Evolutionary conservation across 164 flowering plant species (phyloP).

Genomic region (Magnolia kwangsiensis): DNA sequence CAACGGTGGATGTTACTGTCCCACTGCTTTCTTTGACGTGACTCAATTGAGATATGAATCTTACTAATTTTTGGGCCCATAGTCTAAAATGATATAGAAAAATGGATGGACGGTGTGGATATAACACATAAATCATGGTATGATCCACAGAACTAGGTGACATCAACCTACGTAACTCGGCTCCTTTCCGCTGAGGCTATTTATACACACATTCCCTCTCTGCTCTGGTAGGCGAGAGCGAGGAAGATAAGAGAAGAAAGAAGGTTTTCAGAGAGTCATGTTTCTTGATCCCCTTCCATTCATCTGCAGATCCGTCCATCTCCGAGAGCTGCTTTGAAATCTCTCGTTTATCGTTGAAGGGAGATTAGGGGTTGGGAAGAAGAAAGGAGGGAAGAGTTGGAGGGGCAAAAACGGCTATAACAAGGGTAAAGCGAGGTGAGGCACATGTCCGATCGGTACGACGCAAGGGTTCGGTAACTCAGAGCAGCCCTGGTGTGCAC

Average conservation of each 20-base stretch:
- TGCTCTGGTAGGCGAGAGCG: background rate
- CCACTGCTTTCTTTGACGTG: too few species aligned
- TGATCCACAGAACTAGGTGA: too few species aligned
- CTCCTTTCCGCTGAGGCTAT: too few species aligned
- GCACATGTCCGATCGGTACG: conserved; percentile 23
- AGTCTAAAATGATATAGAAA: too few species aligned
- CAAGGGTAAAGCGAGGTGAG: conserved; percentile 16
- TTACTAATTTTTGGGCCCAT: too few species aligned
- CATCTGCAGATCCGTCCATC: background rate
- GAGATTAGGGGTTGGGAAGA: background rate
- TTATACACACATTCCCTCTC: too few species aligned
- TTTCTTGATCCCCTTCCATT: background rate
- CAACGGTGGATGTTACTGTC: too few species aligned
- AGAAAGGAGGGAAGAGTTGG: background rate
- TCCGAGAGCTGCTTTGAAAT: background rate
- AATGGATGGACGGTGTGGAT: too few species aligned
- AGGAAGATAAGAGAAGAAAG: background rate
- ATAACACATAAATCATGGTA: too few species aligned
- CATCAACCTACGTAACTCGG: too few species aligned
- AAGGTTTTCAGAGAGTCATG: background rate
- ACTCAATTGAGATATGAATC: too few species aligned
- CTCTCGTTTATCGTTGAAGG: background rate
- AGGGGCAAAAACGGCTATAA: conserved; percentile 27
- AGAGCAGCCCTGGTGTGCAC: conserved; percentile 51
- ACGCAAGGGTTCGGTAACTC: conserved; percentile 11